Conservation (phyloP, 768 basidiomycete species). For the Boletus patriciae region DNA sequence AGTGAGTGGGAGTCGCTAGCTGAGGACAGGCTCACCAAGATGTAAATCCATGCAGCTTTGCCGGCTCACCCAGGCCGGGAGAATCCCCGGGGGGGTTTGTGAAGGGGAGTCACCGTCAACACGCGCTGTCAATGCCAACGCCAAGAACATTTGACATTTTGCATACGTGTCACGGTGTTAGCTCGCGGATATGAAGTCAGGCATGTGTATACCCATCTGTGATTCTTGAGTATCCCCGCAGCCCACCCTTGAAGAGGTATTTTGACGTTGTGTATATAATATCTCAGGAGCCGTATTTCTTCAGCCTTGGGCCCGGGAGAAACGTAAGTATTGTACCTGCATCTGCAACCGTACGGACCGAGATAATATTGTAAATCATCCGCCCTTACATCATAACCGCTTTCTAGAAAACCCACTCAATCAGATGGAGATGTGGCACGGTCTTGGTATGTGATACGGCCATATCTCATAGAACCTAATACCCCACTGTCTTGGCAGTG, state of each 20-base stretch:
- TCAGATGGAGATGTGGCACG: neutral
- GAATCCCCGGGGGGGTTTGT: neutral
- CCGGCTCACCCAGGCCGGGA: neutral
- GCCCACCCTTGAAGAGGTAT: neutral
- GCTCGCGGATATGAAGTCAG: constrained; percentile 8
- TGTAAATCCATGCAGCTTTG: neutral
- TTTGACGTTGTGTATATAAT: neutral
- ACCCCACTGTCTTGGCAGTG: constrained; percentile 10
- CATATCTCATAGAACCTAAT: neutral
- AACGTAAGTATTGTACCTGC: neutral
- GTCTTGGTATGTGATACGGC: constrained; percentile 1
- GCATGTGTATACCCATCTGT: neutral
- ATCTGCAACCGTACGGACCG: neutral
- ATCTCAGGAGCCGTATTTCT: neutral
- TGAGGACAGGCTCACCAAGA: neutral
- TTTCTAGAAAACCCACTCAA: neutral
- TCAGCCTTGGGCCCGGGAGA: too few relatives aligned
- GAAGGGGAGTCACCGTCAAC: constrained; percentile 1
- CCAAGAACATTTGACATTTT: neutral
- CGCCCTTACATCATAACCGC: neutral
- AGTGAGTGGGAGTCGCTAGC: neutral
- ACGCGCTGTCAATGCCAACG: constrained; percentile 1
- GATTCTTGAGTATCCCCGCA: neutral
- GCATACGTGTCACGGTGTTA: neutral
- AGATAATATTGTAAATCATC: neutral